Base-by-base conservation (phyloP, 2,329 filamentous ascomycete species). In the Mariannaea sp. region DNA sequence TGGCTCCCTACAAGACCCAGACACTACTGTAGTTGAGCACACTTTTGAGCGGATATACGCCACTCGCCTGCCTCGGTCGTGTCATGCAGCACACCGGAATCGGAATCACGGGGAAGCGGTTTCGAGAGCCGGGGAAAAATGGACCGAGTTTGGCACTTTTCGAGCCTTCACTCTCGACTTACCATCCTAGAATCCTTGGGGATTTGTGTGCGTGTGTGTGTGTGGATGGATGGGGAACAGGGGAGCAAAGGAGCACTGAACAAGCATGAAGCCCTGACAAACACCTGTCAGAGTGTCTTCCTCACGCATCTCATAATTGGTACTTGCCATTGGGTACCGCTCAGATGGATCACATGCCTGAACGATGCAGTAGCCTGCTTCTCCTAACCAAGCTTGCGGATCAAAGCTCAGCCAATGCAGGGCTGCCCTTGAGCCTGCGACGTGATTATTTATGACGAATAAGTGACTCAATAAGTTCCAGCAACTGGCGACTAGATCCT, bases 81-180 rank as follows among this genome's bases (percentile, higher is more conserved):
- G 57, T 54, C 61, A 64, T 65, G 63, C 63, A 61, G 50, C 43
- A 52, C 32, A 40, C 61, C 59, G 49, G 56, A 62, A 61, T 50
- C 19, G 51, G 59, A 35, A 64, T 59, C 56, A 49, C 36, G 52
- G 36, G 56, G 55, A 59, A 51, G 55, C 42, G 38, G 45, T 19
- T 49, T 41, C 30, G 30, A 39, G 35, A 55, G 56, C 63, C 63
- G 58, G n/a, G n/a, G n/a, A 60, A 55, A 47, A 55, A 24, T 48
- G 24, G 55, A 53, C 59, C 49, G 53, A 55, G 44, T 40, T 51
- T 43, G 41, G 27, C 13, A 19, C 30, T 40, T 22, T 33, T 42
- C 30, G 38, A 49, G 27, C 45, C 30, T 44, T 40, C 55, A 40
- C 41, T 30, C 35, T 49, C 20, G 32, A 44, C 24, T 39, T 14